Evolutionary conservation across 2,329 filamentous ascomycete genomes (phyloP).

Genomic region (Botrytis tulipae): DNA sequence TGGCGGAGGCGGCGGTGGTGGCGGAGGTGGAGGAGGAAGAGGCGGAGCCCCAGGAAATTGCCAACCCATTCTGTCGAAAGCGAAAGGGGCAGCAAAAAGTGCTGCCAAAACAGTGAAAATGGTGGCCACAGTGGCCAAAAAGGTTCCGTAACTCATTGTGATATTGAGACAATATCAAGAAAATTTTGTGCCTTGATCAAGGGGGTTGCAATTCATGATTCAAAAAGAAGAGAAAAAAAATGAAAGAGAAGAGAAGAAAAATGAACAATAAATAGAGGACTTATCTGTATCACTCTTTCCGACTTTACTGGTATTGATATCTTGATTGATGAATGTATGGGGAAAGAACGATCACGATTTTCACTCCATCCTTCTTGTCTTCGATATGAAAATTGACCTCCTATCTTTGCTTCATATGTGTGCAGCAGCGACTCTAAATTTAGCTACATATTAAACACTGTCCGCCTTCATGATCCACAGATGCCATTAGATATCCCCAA

Average conservation of each 20-base stretch:
- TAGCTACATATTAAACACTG: neutral
- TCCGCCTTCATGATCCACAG: neutral
- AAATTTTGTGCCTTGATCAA: neutral
- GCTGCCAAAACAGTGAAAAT: neutral
- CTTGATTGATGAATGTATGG: too few species aligned
- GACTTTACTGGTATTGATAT: too few species aligned
- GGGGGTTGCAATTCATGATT: neutral
- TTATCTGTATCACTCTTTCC: too few species aligned
- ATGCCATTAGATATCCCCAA: neutral
- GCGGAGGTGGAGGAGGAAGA: neutral
- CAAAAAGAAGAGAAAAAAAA: too few species aligned
- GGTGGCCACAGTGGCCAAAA: neutral
- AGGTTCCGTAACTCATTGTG: neutral
- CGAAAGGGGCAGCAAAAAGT: neutral
- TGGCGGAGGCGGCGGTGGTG: neutral
- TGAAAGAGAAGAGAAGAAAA: too few species aligned
- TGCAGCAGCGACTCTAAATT: neutral
- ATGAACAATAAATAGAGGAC: neutral
- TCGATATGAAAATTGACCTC: neutral
- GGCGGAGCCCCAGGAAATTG: neutral
- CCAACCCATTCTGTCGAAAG: neutral
- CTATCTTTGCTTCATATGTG: neutral
- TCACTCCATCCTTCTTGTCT: too few species aligned
- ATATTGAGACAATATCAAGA: neutral
- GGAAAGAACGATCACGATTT: too few species aligned